Evolutionary conservation across 306 rosid species (phyloP).

Genomic region (Rosa lucieae): DNA sequence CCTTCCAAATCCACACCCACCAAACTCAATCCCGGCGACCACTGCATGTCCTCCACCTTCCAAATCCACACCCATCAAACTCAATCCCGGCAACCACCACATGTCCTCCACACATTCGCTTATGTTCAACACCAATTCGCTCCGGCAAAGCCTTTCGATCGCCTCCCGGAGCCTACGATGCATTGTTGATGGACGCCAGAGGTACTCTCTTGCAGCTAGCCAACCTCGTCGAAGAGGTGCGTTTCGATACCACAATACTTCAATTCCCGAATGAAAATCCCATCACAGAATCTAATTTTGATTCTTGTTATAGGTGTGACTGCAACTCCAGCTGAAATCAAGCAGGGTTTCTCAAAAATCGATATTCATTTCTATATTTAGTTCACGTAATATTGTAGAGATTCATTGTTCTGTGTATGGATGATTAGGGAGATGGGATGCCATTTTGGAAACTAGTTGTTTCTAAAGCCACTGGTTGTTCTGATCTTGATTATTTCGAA

Average conservation of each 20-base stretch:
- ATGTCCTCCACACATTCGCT: conserved; percentile 15
- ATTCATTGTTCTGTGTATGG: not conserved
- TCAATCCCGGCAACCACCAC: too few relatives aligned
- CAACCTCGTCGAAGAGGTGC: conserved; percentile 76
- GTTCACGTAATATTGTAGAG: too few relatives aligned
- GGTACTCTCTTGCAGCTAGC: conserved; percentile 89
- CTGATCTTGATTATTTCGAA: conserved; percentile 70
- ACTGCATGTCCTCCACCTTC: too few relatives aligned
- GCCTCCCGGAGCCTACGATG: conserved; percentile 51
- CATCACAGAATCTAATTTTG: not conserved
- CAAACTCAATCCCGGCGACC: too few relatives aligned
- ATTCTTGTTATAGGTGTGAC: conserved; percentile 48
- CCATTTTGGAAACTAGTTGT: conserved; percentile 96
- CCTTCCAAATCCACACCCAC: too few relatives aligned
- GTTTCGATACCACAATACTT: not conserved
- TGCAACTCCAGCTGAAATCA: conserved; percentile 65
- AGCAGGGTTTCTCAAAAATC: conserved; percentile 56
- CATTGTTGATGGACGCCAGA: conserved; percentile 87
- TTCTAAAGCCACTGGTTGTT: conserved; percentile 90
- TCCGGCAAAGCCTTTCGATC: conserved; percentile 38
- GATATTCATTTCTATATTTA: not conserved
- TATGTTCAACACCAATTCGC: conserved; percentile 36
- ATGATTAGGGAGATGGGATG: conserved; percentile 86
- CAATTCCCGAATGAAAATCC: not conserved
- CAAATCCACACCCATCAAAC: too few relatives aligned